These are phyloP conservation scores for Rhododendron griersonianum DNA, from an alignment of 148 eudicot genomes.

Conservation along the genomic window DNA sequence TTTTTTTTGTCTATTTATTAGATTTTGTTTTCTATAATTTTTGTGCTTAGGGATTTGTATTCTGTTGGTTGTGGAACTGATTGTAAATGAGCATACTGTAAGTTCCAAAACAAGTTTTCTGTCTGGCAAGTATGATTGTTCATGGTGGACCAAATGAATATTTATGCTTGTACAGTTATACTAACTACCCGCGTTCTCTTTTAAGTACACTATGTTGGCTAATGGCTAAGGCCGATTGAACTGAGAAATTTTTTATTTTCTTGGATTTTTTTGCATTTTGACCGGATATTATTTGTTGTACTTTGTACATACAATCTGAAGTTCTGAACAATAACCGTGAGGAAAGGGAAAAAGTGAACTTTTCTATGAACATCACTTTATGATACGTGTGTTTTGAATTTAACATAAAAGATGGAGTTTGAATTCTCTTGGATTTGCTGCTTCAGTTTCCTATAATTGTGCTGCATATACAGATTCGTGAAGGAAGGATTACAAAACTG, in stretches of 20 bases:
- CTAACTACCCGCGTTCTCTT: background rate
- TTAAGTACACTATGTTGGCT: background rate
- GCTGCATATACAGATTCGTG: constrained; percentile 54
- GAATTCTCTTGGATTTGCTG: background rate
- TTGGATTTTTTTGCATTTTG: background rate
- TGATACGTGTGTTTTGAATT: background rate
- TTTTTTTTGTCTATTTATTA: background rate
- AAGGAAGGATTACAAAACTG: constrained; percentile 68
- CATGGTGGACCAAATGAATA: background rate
- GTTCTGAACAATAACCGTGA: background rate
- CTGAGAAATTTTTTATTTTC: background rate
- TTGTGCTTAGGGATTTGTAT: background rate
- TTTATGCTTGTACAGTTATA: background rate
- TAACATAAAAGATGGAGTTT: background rate
- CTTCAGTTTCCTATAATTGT: background rate
- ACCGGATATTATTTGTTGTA: background rate
- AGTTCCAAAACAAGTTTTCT: background rate
- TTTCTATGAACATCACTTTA: background rate
- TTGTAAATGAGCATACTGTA: background rate
- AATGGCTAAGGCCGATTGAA: background rate
- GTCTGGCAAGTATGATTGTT: background rate
- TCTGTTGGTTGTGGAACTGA: background rate
- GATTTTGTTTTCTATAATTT: background rate
- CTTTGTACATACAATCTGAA: background rate
- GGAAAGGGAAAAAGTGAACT: background rate